These are phyloP conservation scores for Phascolomyces articulosus DNA, from an alignment of 371 early-diverging fungal species.

Conservation along the genomic window DNA sequence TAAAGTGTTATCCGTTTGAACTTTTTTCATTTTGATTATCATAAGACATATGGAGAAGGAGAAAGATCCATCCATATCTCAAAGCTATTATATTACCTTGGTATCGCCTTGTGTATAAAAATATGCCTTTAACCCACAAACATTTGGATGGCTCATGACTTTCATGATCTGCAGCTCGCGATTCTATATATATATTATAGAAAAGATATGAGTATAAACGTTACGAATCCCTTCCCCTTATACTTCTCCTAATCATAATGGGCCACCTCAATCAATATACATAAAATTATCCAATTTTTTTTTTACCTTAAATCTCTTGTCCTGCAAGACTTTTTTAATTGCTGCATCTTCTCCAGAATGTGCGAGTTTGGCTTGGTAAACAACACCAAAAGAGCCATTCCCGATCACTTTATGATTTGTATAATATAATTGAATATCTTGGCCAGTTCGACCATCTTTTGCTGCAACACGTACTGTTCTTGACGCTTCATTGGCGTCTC, in stretches of 20 bases:
- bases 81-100: constrained; percentile 49
- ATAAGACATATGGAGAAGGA: no score
- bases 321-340: constrained; percentile 95
- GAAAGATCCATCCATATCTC: no score
- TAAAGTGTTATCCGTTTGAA: background rate
- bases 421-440: constrained; percentile 83
- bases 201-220: no score
- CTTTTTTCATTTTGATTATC: background rate
- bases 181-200: no score
- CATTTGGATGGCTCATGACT: constrained; percentile 87
- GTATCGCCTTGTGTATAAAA: constrained; percentile 86
- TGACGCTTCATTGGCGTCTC: constrained; percentile 11
- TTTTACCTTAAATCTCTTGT: constrained; percentile 90
- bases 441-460: constrained; percentile 83
- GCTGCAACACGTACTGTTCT: constrained; percentile 53
- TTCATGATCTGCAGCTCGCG: constrained; percentile 97
- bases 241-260: no score
- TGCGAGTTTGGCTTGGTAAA: constrained; percentile 88
- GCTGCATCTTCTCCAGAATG: constrained; percentile 80
- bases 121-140: constrained; percentile 83
- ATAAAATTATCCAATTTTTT: background rate
- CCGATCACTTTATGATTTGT: constrained; percentile 90
- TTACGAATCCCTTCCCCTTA: no score
- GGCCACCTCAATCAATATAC: background rate
- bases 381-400: constrained; percentile 96